These are phyloP conservation scores for Kodamaea kaohsiungensis DNA, from an alignment of 805 yeast species.

Conservation along the genomic window DNA sequence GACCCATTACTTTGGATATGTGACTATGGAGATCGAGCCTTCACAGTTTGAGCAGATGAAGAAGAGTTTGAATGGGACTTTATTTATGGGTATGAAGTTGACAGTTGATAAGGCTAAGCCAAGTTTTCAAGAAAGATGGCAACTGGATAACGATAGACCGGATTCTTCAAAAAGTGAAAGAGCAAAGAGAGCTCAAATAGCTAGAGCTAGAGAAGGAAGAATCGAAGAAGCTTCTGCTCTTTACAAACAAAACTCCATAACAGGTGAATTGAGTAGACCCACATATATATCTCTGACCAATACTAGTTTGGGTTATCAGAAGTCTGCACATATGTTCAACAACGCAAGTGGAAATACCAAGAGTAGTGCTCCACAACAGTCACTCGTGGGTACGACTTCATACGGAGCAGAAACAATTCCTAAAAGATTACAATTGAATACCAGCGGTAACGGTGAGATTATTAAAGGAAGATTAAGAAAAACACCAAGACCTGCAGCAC, in stretches of 20 bases:
- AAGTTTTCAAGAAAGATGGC: slow-evolving; percentile 48
- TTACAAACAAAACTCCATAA: slow-evolving; percentile 22
- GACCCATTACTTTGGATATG: slow-evolving; percentile 63
- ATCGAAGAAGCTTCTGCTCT: slow-evolving; percentile 43
- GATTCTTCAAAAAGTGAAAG: slow-evolving; percentile 30
- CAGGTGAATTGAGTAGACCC: slow-evolving; percentile 16
- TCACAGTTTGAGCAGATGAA: slow-evolving; percentile 51
- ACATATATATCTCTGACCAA: slow-evolving; percentile 8
- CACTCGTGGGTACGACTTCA: slow-evolving; percentile 34
- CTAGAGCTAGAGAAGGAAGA: slow-evolving; percentile 35
- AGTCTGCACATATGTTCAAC: slow-evolving; percentile 36
- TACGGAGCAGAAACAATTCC: slow-evolving; percentile 39
- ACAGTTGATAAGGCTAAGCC: slow-evolving; percentile 64
- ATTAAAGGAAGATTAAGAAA: slow-evolving; percentile 63
- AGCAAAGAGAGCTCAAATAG: slow-evolving; percentile 31
- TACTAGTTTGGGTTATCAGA: slow-evolving; percentile 27
- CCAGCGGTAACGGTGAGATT: slow-evolving; percentile 40
- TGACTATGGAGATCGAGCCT: slow-evolving; percentile 56
- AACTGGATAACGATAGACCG: slow-evolving; percentile 44
- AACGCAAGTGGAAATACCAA: slow-evolving; percentile 37
- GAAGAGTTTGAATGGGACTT: slow-evolving; percentile 64
- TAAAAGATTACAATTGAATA: slow-evolving; percentile 19
- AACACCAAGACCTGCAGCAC: slow-evolving; percentile 47
- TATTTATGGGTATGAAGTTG: slow-evolving; percentile 72
- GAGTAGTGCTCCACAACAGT: slow-evolving; percentile 29